phyloP scores from a whole-genome alignment of 1,284 basidiomycete genomes.

The Pseudozyma thailandica region DNA sequence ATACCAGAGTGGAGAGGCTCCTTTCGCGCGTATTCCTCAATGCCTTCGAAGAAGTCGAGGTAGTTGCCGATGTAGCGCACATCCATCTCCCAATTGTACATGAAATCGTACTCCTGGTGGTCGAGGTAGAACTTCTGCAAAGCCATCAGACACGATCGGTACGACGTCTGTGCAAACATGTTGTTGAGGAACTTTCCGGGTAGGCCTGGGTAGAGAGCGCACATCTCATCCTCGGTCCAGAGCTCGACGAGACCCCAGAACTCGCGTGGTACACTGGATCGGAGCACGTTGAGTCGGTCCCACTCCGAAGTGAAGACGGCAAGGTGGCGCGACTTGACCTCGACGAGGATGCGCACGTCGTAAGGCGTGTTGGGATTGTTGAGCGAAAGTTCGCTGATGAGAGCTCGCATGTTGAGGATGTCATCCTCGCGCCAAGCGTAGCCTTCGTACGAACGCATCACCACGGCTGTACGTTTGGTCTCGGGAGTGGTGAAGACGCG shows the following conservation, averaged over 20 bases:
- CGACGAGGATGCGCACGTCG: slow-evolving; percentile 67
- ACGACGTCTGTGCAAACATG: slow-evolving; percentile 68
- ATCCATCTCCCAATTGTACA: slow-evolving; percentile 69
- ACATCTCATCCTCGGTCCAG: slow-evolving; percentile 67
- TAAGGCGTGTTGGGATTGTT: slow-evolving; percentile 68
- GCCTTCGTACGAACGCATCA: slow-evolving; percentile 66
- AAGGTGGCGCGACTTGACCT: slow-evolving; percentile 64
- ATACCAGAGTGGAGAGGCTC: slow-evolving; percentile 65
- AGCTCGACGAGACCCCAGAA: slow-evolving; percentile 68
- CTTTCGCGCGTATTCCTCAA: slow-evolving; percentile 64
- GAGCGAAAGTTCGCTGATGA: slow-evolving; percentile 67
- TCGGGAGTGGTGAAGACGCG: slow-evolving; percentile 59
- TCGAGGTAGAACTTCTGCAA: slow-evolving; percentile 68
- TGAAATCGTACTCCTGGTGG: slow-evolving; percentile 67
- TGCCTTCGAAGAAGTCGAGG: slow-evolving; percentile 66
- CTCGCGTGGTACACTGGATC: slow-evolving; percentile 65
- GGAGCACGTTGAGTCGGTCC: slow-evolving; percentile 66
- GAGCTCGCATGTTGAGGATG: slow-evolving; percentile 67
- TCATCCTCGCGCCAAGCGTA: slow-evolving; percentile 68
- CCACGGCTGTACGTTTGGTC: slow-evolving; percentile 65
- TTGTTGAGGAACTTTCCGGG: slow-evolving; percentile 67
- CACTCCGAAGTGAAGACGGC: slow-evolving; percentile 67
- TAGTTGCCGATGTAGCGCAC: slow-evolving; percentile 68
- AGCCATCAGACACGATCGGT: slow-evolving; percentile 67
- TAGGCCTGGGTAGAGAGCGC: slow-evolving; percentile 66